Conservation (phyloP, 192 early-diverging fungal species). For the Linnemannia hyalina region DNA sequence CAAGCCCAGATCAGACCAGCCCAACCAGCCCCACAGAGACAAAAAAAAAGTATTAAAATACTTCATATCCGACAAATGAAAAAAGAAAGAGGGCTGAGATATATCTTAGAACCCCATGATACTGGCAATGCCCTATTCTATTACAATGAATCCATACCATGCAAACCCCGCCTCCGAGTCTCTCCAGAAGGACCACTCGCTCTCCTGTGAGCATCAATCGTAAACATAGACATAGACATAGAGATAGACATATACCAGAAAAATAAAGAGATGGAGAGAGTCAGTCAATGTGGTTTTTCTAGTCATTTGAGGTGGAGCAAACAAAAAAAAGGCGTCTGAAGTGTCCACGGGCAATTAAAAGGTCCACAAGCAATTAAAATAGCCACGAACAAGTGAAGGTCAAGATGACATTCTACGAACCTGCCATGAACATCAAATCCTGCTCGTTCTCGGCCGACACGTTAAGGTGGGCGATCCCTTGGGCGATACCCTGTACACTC, state of each 20-base stretch:
- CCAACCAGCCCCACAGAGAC: not conserved
- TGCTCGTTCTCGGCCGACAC: conserved; percentile 31
- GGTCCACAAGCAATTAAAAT: no score
- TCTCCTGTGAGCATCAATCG: conserved; percentile 29
- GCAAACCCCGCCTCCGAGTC: conserved; percentile 38
- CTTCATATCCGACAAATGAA: not conserved
- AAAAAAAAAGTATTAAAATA: not conserved
- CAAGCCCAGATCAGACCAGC: not conserved
- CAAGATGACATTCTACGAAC: conserved; percentile 3
- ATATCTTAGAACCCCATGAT: not conserved
- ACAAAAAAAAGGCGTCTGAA: not conserved
- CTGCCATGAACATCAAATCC: conserved; percentile 51
- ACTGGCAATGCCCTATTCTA: not conserved
- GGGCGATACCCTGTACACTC: conserved; percentile 13
- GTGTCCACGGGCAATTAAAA: no score
- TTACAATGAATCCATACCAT: conserved; percentile 27
- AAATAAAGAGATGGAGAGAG: not conserved
- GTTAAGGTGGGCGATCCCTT: conserved; percentile 26
- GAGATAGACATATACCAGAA: not conserved
- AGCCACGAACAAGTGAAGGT: no score
- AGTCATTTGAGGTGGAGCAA: not conserved
- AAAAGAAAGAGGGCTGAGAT: not conserved
- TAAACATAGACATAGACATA: not conserved
- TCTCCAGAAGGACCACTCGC: conserved; percentile 34
- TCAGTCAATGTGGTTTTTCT: not conserved